These are phyloP conservation scores for Starmerella vitae DNA, from an alignment of 805 yeast genomes.

Conservation along the genomic window DNA sequence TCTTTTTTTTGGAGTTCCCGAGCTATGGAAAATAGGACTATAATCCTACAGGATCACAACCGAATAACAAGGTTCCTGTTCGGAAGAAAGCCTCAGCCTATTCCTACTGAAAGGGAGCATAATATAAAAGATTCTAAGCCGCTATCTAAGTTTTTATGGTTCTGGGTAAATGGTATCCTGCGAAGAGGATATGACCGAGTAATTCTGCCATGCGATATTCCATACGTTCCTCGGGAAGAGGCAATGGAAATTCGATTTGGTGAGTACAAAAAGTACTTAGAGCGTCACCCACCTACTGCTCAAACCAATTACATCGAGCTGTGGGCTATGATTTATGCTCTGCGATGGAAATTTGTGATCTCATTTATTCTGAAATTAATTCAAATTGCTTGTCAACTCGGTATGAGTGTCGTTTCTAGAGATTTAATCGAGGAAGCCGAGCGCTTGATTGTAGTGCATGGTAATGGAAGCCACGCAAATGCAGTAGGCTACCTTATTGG, in stretches of 20 bases:
- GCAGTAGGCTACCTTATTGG: conserved; percentile 74
- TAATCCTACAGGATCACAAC: conserved; percentile 14
- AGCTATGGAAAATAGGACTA: conserved; percentile 1
- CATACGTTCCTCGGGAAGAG: conserved; percentile 9
- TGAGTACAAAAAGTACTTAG: conserved; percentile 10
- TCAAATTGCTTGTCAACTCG: conserved; percentile 10
- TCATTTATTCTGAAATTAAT: conserved; percentile 3
- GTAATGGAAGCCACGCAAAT: conserved; percentile 27
- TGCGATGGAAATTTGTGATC: conserved; percentile 11
- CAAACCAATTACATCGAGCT: conserved; percentile 9
- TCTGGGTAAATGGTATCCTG: conserved; percentile 43
- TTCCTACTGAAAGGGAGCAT: conserved; percentile 16
- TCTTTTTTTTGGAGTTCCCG: background rate
- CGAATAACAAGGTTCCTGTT: conserved; percentile 10
- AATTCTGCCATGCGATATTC: conserved; percentile 17
- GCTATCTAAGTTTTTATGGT: conserved; percentile 33
- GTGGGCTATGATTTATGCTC: conserved; percentile 17
- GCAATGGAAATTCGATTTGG: conserved; percentile 11
- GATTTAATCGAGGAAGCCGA: conserved; percentile 12
- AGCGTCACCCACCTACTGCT: conserved; percentile 6
- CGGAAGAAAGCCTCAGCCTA: conserved; percentile 12
- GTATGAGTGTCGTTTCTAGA: conserved; percentile 15
- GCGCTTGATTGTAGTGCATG: conserved; percentile 4
- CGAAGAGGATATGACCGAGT: conserved; percentile 20
- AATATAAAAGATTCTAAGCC: conserved; percentile 22